Evolutionary conservation across 1,284 basidiomycete species (phyloP).

Genomic region (Naganishia sp.): DNA sequence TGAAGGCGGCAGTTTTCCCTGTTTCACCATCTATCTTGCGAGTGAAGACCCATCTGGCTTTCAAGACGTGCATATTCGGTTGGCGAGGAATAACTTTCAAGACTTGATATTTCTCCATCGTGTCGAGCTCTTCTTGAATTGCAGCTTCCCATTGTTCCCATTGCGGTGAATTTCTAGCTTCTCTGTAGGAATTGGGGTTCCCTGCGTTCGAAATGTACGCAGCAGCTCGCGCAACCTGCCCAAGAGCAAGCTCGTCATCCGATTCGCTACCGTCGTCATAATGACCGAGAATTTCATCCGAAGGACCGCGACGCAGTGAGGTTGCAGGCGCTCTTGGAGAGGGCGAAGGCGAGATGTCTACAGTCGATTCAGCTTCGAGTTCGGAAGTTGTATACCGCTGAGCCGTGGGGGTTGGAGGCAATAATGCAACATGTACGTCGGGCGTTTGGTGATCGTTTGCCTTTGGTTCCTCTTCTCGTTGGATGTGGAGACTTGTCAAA

Average conservation of each 20-base stretch:
- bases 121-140: constrained; percentile 34
- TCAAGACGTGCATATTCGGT: not conserved
- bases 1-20: constrained; percentile 44
- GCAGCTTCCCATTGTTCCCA: constrained; percentile 33
- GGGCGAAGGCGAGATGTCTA: not conserved
- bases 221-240: no score
- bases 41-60: constrained; percentile 35
- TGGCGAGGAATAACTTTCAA: constrained; percentile 16
- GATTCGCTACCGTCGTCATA: not conserved
- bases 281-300: not conserved
- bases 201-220: not conserved
- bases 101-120: constrained; percentile 37
- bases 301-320: not conserved
- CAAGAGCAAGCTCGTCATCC: not conserved
- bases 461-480: not conserved
- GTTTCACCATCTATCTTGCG: constrained; percentile 34
- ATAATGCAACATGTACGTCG: not conserved
- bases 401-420: not conserved
- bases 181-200: constrained; percentile 20
- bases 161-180: not conserved
- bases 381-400: not conserved
- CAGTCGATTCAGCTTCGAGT: not conserved
- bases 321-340: not conserved
- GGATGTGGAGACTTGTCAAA: not conserved
- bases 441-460: not conserved